These are phyloP conservation scores for Sechiopsis laciniata DNA, from an alignment of 306 rosid genomes.

Conservation along the genomic window DNA sequence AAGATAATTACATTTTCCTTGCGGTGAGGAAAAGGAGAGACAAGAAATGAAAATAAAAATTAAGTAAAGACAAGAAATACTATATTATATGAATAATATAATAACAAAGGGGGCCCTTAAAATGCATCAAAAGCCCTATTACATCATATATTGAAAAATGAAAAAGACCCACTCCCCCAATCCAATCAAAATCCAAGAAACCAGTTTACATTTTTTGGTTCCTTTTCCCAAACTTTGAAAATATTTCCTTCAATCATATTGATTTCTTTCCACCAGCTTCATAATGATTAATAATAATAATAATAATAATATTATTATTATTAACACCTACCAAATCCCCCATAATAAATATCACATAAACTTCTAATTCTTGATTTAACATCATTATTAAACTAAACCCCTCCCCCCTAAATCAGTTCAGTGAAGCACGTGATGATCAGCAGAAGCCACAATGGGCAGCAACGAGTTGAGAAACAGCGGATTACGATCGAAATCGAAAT, in stretches of 20 bases:
- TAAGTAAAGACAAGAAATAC: not conserved
- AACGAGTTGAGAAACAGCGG: slow-evolving; percentile 38
- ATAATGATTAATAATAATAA: not conserved
- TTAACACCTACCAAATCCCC: not conserved
- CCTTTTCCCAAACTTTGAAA: not conserved
- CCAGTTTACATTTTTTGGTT: slow-evolving; percentile 19
- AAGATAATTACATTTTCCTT: not conserved
- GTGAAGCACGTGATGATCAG: slow-evolving; percentile 30
- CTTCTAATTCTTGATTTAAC: not conserved
- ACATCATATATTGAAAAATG: slow-evolving; percentile 12
- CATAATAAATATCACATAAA: not conserved
- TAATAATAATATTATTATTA: not conserved
- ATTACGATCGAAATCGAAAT: slow-evolving; percentile 18
- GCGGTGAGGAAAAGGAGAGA: not conserved
- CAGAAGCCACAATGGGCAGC: slow-evolving; percentile 60
- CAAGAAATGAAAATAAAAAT: not conserved
- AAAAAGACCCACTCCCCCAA: slow-evolving; percentile 17
- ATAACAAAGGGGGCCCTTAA: not conserved
- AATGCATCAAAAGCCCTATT: slow-evolving; percentile 15
- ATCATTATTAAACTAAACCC: not conserved
- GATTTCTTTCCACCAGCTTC: slow-evolving; percentile 4
- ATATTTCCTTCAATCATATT: slow-evolving; percentile 11
- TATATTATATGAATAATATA: slow-evolving; percentile 17
- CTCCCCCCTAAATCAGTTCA: not conserved
- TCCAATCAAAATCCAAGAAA: slow-evolving; percentile 15